Conservation (phyloP, 108 stramenopile genomes). For the Conticribra weissflogii region DNA sequence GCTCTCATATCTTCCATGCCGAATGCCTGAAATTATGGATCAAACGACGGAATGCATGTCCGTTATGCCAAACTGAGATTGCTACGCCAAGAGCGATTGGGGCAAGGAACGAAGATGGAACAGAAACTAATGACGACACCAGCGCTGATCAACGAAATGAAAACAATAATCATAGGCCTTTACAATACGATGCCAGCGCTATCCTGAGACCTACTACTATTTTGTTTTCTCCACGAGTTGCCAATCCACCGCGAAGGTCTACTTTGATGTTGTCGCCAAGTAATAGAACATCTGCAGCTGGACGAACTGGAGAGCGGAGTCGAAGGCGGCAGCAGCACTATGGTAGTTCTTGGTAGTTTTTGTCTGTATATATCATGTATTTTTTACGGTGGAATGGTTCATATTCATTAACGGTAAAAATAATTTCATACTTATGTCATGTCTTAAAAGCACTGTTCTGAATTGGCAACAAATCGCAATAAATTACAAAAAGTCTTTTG, state of each 20-base stretch:
- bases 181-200: not conserved
- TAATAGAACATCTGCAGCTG: not conserved
- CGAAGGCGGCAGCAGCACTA: not conserved
- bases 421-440: not conserved
- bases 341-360: not conserved
- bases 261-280: not conserved
- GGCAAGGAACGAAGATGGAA: not conserved
- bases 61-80: slow-evolving; percentile 70
- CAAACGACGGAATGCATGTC: slow-evolving; percentile 68
- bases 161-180: not conserved
- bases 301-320: not conserved
- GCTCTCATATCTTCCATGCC: slow-evolving; percentile 67
- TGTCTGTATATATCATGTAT: not conserved
- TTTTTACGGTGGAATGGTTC: no score
- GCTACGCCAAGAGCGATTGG: slow-evolving; percentile 50
- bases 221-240: not conserved
- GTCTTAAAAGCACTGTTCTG: no score
- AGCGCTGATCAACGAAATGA: not conserved
- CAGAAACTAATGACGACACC: not conserved
- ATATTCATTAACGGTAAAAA: not conserved
- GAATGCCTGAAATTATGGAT: slow-evolving; percentile 76
- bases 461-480: no score
- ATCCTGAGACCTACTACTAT: not conserved
- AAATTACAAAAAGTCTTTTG: no score
- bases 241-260: not conserved